Evolutionary conservation across 2,329 filamentous ascomycete species (phyloP).

Genomic region (Colletotrichum echinochloae): DNA sequence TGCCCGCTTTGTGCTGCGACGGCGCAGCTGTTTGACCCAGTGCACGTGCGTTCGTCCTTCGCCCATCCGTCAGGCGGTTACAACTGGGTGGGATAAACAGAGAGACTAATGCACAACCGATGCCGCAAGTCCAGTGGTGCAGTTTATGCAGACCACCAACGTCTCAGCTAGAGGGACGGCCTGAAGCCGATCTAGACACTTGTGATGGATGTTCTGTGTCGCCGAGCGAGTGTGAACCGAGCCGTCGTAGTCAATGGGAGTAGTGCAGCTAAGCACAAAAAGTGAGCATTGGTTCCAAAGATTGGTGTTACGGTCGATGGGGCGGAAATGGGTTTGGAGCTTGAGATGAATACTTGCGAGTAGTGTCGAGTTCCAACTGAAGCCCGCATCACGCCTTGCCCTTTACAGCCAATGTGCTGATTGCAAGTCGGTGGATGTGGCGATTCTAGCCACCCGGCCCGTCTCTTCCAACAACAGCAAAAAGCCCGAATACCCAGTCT

Average conservation of each 20-base stretch:
- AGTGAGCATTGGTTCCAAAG: not conserved
- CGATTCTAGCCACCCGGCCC: conserved; percentile 2
- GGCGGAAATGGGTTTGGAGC: not conserved
- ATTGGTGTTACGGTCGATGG: not conserved
- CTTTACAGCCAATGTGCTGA: conserved; percentile 1
- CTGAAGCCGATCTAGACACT: conserved; percentile 16
- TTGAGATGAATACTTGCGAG: conserved; percentile 10
- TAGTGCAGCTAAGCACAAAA: not conserved
- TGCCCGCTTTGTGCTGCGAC: conserved; percentile 39
- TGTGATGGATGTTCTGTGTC: not conserved
- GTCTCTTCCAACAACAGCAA: conserved; percentile 1
- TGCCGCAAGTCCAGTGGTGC: conserved; percentile 11
- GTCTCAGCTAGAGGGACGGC: conserved; percentile 38
- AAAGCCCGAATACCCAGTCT: not conserved
- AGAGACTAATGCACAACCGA: conserved; percentile 36
- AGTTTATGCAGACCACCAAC: conserved; percentile 39
- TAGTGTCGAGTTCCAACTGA: conserved; percentile 2
- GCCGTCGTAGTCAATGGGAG: not conserved
- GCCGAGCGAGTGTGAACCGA: not conserved
- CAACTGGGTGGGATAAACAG: conserved; percentile 29
- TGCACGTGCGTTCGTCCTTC: conserved; percentile 22
- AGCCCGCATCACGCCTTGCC: not conserved
- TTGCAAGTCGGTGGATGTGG: not conserved
- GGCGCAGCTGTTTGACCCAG: conserved; percentile 36
- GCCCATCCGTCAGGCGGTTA: conserved; percentile 27